Conservation (phyloP, 2,329 filamentous ascomycete species). For the Pseudogymnoascus sp. region DNA sequence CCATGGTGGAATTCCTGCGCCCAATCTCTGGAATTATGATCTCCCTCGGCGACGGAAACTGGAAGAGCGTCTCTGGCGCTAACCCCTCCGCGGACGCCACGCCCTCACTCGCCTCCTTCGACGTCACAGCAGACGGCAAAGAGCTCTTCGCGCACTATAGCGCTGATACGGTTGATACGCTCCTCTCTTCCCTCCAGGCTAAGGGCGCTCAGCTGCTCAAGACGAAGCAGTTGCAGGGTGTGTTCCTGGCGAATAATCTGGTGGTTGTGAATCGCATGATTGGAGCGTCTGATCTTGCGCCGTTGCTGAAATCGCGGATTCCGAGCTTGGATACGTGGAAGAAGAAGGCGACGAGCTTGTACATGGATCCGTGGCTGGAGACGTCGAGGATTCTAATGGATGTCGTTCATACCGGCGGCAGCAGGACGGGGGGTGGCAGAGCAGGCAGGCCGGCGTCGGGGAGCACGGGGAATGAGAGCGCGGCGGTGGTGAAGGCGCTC, state of each 20-base stretch:
- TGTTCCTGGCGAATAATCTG: slow-evolving; percentile 86
- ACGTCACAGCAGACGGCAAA: slow-evolving; percentile 80
- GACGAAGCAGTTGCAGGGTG: slow-evolving; percentile 69
- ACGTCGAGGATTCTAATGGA: slow-evolving; percentile 79
- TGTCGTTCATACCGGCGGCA: slow-evolving; percentile 69
- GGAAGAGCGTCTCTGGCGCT: slow-evolving; percentile 52
- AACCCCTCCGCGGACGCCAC: slow-evolving; percentile 54
- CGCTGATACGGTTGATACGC: slow-evolving; percentile 74
- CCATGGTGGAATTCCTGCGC: slow-evolving; percentile 77
- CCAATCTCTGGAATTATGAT: slow-evolving; percentile 86
- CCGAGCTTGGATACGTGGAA: slow-evolving; percentile 71
- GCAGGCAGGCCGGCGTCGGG: slow-evolving; percentile 58
- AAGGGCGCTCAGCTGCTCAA: slow-evolving; percentile 68
- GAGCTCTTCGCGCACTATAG: slow-evolving; percentile 88
- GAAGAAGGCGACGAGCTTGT: slow-evolving; percentile 75
- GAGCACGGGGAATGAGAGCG: slow-evolving; percentile 60
- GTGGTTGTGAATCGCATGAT: slow-evolving; percentile 80
- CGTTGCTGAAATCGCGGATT: slow-evolving; percentile 60
- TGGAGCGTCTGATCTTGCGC: slow-evolving; percentile 66
- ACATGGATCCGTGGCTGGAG: slow-evolving; percentile 83
- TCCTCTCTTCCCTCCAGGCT: slow-evolving; percentile 66
- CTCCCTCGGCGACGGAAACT: slow-evolving; percentile 86
- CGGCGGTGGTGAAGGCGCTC: slow-evolving; percentile 73
- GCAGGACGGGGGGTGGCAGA: slow-evolving; percentile 42
- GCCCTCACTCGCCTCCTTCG: slow-evolving; percentile 69